phyloP scores from a whole-genome alignment of 495 filamentous ascomycete genomes.

The Acidiella bohemica region DNA sequence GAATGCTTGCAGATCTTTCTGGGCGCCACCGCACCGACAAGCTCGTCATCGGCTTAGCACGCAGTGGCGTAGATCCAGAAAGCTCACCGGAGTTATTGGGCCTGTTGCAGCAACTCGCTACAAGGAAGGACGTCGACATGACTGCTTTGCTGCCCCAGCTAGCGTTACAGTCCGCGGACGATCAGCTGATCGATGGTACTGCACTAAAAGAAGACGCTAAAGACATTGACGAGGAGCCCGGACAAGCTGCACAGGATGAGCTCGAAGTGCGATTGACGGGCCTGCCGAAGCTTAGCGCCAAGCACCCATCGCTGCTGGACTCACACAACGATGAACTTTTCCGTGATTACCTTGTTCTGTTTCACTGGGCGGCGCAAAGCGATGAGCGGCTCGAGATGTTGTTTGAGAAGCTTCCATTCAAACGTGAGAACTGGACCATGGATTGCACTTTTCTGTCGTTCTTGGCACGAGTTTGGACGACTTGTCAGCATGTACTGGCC shows the following conservation, averaged over 20 bases:
- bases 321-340: neutral
- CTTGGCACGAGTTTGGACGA: conserved; percentile 6
- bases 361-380: neutral
- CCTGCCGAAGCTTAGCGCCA: neutral
- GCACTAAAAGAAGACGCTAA: no score
- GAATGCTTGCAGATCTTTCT: neutral
- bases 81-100: neutral
- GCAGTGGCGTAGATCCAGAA: neutral
- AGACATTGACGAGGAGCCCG: no score
- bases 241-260: neutral
- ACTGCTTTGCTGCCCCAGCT: neutral
- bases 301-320: neutral
- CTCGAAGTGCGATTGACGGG: neutral
- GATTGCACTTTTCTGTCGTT: conserved; percentile 19
- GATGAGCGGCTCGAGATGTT: neutral
- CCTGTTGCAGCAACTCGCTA: conserved; percentile 1
- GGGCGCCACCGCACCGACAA: conserved; percentile 6
- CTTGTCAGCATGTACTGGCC: neutral
- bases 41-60: conserved; percentile 3
- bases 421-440: neutral
- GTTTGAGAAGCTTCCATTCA: neutral
- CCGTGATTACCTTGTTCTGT: neutral
- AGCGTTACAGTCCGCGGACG: no score
- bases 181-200: no score
- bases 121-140: conserved; percentile 2